These are phyloP conservation scores for Yarrowia sp. DNA, from an alignment of 805 yeast genomes.

Conservation along the genomic window DNA sequence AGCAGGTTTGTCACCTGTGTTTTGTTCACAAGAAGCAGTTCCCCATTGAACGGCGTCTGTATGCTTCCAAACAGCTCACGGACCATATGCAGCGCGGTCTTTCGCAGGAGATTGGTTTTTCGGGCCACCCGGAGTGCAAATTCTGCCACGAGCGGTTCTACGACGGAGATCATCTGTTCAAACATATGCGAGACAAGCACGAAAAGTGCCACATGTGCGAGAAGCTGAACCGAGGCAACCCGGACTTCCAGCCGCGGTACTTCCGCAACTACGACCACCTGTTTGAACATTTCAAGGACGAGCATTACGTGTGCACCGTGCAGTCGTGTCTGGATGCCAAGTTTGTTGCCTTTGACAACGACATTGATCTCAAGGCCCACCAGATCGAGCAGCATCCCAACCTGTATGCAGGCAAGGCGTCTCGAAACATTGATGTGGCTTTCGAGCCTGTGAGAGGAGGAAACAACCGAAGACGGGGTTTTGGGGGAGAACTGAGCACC, in stretches of 20 bases:
- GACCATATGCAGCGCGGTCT: slow-evolving; percentile 74
- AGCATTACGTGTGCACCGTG: slow-evolving; percentile 80
- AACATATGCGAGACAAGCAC: slow-evolving; percentile 83
- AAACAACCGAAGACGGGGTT: slow-evolving; percentile 50
- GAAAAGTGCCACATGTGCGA: slow-evolving; percentile 93
- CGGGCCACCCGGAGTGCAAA: slow-evolving; percentile 88
- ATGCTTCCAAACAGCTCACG: slow-evolving; percentile 65
- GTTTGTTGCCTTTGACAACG: slow-evolving; percentile 90
- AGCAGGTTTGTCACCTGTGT: slow-evolving; percentile 76
- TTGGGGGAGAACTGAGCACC: slow-evolving; percentile 70
- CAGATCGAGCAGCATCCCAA: slow-evolving; percentile 82
- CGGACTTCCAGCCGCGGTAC: slow-evolving; percentile 66
- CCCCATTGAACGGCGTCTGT: slow-evolving; percentile 70
- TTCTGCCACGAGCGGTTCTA: slow-evolving; percentile 83
- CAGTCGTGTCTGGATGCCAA: slow-evolving; percentile 83
- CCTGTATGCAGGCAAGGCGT: slow-evolving; percentile 52
- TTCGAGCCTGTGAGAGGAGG: slow-evolving; percentile 16
- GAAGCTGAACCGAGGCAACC: slow-evolving; percentile 54
- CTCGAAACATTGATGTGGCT: slow-evolving; percentile 19
- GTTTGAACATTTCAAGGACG: slow-evolving; percentile 72
- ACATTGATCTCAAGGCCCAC: slow-evolving; percentile 85
- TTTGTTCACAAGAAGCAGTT: slow-evolving; percentile 78
- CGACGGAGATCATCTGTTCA: slow-evolving; percentile 82
- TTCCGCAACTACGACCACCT: slow-evolving; percentile 78
- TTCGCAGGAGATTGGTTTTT: slow-evolving; percentile 69